Percentiles rank a stretch among this genome's conserved stretches.
These are phyloP conservation scores for Neodidymelliopsis sp. DNA, from an alignment of 2,329 filamentous ascomycete species.

Conservation along the genomic window DNA sequence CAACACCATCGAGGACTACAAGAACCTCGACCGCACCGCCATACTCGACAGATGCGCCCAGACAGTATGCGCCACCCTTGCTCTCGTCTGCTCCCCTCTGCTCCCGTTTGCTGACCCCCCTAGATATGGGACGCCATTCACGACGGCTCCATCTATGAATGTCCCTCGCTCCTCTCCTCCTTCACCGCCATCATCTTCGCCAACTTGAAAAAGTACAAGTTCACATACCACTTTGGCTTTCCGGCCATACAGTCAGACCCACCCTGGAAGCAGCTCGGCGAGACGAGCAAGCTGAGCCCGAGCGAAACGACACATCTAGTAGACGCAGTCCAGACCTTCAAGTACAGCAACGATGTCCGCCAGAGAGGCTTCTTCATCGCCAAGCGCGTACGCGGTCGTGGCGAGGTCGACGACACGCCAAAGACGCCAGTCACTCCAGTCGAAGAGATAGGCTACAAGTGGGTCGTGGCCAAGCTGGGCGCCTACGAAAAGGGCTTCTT, in stretches of 20 bases:
- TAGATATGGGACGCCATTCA: constrained; percentile 98
- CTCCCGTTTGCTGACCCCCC: constrained; percentile 29
- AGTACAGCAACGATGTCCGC: constrained; percentile 78
- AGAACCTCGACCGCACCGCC: constrained; percentile 77
- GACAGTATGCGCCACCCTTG: constrained; percentile 63
- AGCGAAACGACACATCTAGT: constrained; percentile 81
- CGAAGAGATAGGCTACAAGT: constrained; percentile 71
- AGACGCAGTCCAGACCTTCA: constrained; percentile 86
- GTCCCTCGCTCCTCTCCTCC: constrained; percentile 87
- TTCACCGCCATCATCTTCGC: constrained; percentile 92
- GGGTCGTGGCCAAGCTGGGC: constrained; percentile 79
- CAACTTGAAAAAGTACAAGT: constrained; percentile 96
- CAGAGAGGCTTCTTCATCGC: constrained; percentile 97
- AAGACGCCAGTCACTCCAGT: constrained; percentile 61
- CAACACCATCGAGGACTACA: constrained; percentile 95
- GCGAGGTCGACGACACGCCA: constrained; percentile 38
- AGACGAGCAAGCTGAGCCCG: constrained; percentile 60
- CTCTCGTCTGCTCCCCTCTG: too few species aligned
- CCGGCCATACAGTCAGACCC: constrained; percentile 91
- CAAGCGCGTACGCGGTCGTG: constrained; percentile 67
- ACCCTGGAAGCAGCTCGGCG: constrained; percentile 68
- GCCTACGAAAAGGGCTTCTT: constrained; percentile 91
- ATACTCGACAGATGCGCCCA: constrained; percentile 80
- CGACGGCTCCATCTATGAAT: constrained; percentile 94
- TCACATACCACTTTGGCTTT: constrained; percentile 98